Conservation (phyloP, 225 moss, liverwort and hornwort genomes). For the Antitrichia curtipendula region DNA sequence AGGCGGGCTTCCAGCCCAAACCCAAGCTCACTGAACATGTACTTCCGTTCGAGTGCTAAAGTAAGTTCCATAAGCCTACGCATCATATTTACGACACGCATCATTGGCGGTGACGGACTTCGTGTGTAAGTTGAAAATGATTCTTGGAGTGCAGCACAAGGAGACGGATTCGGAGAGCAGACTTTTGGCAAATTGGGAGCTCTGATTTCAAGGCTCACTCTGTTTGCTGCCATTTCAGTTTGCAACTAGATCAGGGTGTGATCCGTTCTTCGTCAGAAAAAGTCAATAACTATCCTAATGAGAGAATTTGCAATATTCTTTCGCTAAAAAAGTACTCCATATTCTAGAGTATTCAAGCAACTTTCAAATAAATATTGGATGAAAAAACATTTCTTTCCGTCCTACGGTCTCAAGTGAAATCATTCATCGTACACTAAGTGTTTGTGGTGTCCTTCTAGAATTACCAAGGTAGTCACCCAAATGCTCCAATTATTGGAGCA, state of each 20-base stretch:
- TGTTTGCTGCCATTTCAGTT: too few relatives aligned
- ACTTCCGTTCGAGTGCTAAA: background rate
- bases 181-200: background rate
- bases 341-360: background rate
- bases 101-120: background rate
- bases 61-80: background rate
- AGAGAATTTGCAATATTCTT: background rate
- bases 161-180: background rate
- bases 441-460: accelerated
- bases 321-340: background rate
- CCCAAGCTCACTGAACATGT: background rate
- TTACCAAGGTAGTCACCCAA: too few relatives aligned
- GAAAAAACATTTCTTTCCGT: background rate
- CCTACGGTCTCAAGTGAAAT: accelerated
- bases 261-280: too few relatives aligned
- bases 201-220: background rate
- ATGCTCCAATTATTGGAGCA: too few relatives aligned
- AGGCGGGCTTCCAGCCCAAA: background rate
- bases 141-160: background rate
- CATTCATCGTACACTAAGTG: accelerated
- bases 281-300: too few relatives aligned
- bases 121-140: too few relatives aligned
- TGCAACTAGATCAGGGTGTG: too few relatives aligned
- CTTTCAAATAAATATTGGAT: background rate
- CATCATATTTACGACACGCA: background rate